Evolutionary conservation across 352 stramenopile species (phyloP), one percentile per base, ranked within the genome.

Genomic region (Heterotrichella gracilis): DNA sequence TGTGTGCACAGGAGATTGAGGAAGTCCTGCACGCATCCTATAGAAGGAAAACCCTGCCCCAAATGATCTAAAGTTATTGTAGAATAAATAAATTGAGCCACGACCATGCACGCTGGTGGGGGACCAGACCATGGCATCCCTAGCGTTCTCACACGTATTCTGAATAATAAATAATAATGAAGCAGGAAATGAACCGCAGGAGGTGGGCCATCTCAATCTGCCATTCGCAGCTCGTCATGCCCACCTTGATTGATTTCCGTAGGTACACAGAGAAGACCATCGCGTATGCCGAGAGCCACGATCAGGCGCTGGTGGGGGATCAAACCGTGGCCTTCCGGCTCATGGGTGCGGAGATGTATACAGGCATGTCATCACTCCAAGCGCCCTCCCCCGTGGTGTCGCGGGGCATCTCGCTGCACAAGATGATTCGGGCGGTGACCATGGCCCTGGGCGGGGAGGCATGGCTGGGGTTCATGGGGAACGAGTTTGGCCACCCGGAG

Each of bases 401-500:
- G 0, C 70, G 73, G n/a, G 73, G 73, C 19, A 75, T 76, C 21
- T 63, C 68, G 24, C 24, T 76, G 17, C 71, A 75, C 19, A 74
- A 76, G 20, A 13, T 75, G 17, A 76, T 76, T 19, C 68, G 72
- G 3, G 0, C 69, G 19, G 20, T 76, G 2, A 76, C 73, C 13
- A 68, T 69, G 14, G 67, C 25, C 21, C 25, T 76, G 24, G 73
- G 73, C 21, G 73, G 73, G 1, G 73, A 76, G 24, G 73, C 39
- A 2, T 76, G 70, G 14, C 41, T 76, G n/a, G 69, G 69, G 22
- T 76, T 76, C 69, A 73, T 74, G 25, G 73, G 73, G 0, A 76
- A 76, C 69, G 71, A 75, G 67, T 76, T 76, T 23, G 73, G 71
- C 24, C 73, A 76, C 25, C 73, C 73, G n/a, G 73, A 76, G 66